Base-by-base conservation (phyloP, 768 basidiomycete genomes). In the Podaxis sp. region DNA sequence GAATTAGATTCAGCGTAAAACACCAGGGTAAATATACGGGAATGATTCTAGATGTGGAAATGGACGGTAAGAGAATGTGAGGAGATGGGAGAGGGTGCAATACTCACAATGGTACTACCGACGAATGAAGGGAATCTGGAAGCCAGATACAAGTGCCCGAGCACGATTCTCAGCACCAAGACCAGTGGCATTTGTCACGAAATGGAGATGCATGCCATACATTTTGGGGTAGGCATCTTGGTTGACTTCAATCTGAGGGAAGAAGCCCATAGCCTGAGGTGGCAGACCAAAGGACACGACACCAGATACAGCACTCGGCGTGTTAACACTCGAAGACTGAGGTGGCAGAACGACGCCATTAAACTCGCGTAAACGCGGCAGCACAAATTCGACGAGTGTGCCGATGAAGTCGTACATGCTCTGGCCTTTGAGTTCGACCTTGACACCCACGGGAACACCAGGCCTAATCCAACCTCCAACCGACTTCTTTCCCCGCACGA, bases 231-330 rank as follows among this genome's bases (percentile, higher is more conserved):
- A 99, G 29, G 91, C 76, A 70, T 98, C 96, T 47, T 90, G 74
- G 72, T 97, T 97, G 74, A 94, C 89, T 77, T 98, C 96, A 61
- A 98, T 90, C 76, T 96, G 93, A 1, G 96, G 96, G 80, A 98
- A 99, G 68, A 96, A 82, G 6, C 83, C 87, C 83, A 99, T 89
- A 0, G 96, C 94, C 3, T 79, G 75, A 0, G 93, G 87, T 0
- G 90, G 86, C 2, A 99, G 80, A 53, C 96, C 96, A 68, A 98
- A 89, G 2, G 88, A 86, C 55, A 98, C 91, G 19, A 96, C 93
- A 55, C 97, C 96, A 0, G 90, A 83, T 1, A 93, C 91, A 0
- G 88, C 86, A 59, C 85, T 87, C 1, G 93, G 88, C 1, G 88
- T 90, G 65, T 88, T 84, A 46, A 84, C 77, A 40, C 84, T 87